Conservation (phyloP, 192 early-diverging fungal species). For the Coemansia sp. region DNA sequence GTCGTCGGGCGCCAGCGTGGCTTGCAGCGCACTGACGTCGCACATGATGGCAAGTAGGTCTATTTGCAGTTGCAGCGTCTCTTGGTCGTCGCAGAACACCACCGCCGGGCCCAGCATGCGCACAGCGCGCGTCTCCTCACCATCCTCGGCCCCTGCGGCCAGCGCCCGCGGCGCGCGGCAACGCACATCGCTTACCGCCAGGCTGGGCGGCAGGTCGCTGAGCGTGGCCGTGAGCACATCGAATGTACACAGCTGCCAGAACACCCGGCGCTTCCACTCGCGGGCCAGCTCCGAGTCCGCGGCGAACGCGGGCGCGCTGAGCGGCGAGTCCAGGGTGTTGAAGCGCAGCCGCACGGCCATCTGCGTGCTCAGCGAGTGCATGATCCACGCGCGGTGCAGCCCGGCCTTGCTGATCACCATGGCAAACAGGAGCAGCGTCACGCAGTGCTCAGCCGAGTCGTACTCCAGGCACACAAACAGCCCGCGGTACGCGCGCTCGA, state of each 20-base stretch:
- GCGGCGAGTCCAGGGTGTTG: slow-evolving; percentile 43
- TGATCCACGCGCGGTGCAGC: slow-evolving; percentile 47
- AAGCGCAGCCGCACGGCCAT: slow-evolving; percentile 49
- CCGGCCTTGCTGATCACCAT: slow-evolving; percentile 39
- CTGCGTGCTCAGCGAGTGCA: slow-evolving; percentile 46
- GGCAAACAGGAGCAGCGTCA: slow-evolving; percentile 39
- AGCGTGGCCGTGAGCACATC: slow-evolving; percentile 35
- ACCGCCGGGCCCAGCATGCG: slow-evolving; percentile 31
- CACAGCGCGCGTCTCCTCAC: background rate
- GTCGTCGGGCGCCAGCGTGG: slow-evolving; percentile 20
- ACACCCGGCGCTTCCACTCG: slow-evolving; percentile 52
- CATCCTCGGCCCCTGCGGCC: background rate
- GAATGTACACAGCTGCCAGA: slow-evolving; percentile 47
- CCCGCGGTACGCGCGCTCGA: slow-evolving; percentile 41
- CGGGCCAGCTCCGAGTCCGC: slow-evolving; percentile 19
- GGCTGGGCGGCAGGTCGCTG: slow-evolving; percentile 34
- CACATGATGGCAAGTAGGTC: slow-evolving; percentile 37
- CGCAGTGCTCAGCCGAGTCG: slow-evolving; percentile 48
- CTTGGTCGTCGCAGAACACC: slow-evolving; percentile 34
- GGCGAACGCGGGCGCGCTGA: slow-evolving; percentile 22
- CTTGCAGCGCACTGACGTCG: slow-evolving; percentile 31
- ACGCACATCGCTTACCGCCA: slow-evolving; percentile 25
- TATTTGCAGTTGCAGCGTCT: slow-evolving; percentile 23
- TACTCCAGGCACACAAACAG: slow-evolving; percentile 46
- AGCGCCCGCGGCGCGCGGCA: slow-evolving; percentile 28